A percentile compares a stretch with the other conserved stretches of the same genome.
Evolutionary conservation across 257 asterid species (phyloP).

Genomic region (Petrea volubilis): DNA sequence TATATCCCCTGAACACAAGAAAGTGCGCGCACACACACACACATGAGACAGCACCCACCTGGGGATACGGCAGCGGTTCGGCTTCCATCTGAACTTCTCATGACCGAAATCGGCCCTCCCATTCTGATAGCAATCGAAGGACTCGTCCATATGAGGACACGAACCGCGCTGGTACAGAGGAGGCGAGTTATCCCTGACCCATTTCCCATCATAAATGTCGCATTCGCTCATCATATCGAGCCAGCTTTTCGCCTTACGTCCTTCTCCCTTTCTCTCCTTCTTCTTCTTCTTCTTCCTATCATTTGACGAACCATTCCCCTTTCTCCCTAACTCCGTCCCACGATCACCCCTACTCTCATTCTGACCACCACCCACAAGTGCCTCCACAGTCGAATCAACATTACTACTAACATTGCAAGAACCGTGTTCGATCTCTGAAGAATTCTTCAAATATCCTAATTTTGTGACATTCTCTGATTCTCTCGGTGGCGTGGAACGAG

Average conservation of each 20-base stretch:
- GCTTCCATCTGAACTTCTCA: constrained; percentile 57
- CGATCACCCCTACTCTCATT: no score
- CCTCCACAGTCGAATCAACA: background rate
- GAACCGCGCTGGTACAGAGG: constrained; percentile 60
- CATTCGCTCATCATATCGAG: constrained; percentile 34
- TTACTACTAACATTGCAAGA: background rate
- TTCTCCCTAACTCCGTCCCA: no score
- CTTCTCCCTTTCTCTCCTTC: background rate
- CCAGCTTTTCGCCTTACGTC: constrained; percentile 19
- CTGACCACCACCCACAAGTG: background rate
- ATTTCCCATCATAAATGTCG: constrained; percentile 58
- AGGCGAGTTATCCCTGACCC: constrained; percentile 59
- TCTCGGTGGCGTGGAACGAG: no score
- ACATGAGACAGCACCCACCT: constrained; percentile 26
- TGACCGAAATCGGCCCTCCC: constrained; percentile 52
- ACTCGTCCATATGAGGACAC: constrained; percentile 52
- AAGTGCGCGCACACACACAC: background rate
- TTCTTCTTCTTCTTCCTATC: background rate
- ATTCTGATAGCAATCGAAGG: constrained; percentile 51
- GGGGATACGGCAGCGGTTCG: constrained; percentile 49
- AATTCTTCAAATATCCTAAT: background rate
- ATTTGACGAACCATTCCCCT: background rate
- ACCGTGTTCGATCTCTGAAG: background rate
- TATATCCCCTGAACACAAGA: no score
- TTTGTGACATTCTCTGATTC: no score